Percentiles rank a stretch among this genome's conserved stretches.
Evolutionary conservation across 495 filamentous ascomycete species (phyloP).

Genomic region (Hyaloscypha bicolor): DNA sequence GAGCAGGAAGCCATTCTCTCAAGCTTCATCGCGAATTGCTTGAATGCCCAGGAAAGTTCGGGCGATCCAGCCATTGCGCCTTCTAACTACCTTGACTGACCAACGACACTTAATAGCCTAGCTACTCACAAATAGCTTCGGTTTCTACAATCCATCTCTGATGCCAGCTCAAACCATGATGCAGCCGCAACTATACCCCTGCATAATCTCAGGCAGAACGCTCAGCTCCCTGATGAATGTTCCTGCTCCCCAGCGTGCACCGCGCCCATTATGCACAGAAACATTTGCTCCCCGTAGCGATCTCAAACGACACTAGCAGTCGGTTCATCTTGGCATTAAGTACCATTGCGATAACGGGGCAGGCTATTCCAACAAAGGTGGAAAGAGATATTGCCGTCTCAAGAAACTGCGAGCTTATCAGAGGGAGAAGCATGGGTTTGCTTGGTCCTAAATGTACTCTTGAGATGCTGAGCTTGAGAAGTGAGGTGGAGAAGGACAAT

Average conservation of each 20-base stretch:
- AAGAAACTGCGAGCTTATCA: constrained; percentile 16
- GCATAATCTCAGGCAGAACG: background rate
- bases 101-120: too few relatives aligned
- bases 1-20: too few relatives aligned
- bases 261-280: constrained; percentile 2
- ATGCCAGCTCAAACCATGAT: too few relatives aligned
- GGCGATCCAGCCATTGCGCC: too few relatives aligned
- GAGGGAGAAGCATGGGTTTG: constrained; percentile 16
- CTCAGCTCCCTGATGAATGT: background rate
- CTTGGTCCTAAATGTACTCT: background rate
- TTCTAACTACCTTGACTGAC: too few relatives aligned
- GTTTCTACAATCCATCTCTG: too few relatives aligned
- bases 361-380: constrained; percentile 6
- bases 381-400: constrained; percentile 15
- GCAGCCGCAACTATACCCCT: too few relatives aligned
- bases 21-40: too few relatives aligned
- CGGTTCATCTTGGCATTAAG: constrained; percentile 15
- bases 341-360: constrained; percentile 6
- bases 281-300: constrained; percentile 7
- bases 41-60: too few relatives aligned
- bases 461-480: background rate
- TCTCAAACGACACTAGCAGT: constrained; percentile 1
- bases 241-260: background rate
- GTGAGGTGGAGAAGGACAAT: too few relatives aligned
- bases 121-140: too few relatives aligned